Conservation (phyloP, 495 filamentous ascomycete species). For the Stereocaulon alpinum region DNA sequence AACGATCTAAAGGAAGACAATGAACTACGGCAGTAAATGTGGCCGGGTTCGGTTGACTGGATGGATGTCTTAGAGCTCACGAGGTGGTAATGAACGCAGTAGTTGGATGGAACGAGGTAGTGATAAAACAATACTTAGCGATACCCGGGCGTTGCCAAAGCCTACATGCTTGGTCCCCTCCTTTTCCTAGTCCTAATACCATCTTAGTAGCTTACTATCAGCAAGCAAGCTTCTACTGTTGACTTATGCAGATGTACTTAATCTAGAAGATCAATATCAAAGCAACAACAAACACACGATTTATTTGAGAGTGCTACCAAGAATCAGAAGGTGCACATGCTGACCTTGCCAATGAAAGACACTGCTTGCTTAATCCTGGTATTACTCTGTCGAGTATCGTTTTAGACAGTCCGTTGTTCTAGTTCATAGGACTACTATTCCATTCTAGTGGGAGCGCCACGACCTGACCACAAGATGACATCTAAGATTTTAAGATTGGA, state of each 20-base stretch:
- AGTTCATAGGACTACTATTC: no score
- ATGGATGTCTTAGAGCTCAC: not conserved
- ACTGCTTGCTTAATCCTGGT: no score
- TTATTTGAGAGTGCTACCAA: no score
- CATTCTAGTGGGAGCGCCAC: no score
- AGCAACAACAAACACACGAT: no score
- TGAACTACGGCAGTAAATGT: not conserved
- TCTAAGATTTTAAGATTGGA: no score
- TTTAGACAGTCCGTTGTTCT: no score
- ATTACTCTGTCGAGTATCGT: no score
- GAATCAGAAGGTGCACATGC: no score
- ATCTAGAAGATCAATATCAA: not conserved
- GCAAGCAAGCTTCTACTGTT: not conserved
- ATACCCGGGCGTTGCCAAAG: slow-evolving; percentile 5
- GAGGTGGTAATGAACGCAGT: not conserved
- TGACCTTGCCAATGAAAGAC: no score
- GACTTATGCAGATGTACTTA: not conserved
- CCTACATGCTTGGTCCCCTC: not conserved
- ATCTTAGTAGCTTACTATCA: not conserved
- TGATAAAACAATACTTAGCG: not conserved
- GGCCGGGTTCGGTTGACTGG: not conserved
- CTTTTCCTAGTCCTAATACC: not conserved
- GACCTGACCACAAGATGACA: no score
- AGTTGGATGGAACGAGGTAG: not conserved
- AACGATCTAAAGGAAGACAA: not conserved